Evolutionary conservation across 75 land plant species (phyloP), one percentile per base, ranked within the genome.

Genomic region (Pinus tabuliformis): DNA sequence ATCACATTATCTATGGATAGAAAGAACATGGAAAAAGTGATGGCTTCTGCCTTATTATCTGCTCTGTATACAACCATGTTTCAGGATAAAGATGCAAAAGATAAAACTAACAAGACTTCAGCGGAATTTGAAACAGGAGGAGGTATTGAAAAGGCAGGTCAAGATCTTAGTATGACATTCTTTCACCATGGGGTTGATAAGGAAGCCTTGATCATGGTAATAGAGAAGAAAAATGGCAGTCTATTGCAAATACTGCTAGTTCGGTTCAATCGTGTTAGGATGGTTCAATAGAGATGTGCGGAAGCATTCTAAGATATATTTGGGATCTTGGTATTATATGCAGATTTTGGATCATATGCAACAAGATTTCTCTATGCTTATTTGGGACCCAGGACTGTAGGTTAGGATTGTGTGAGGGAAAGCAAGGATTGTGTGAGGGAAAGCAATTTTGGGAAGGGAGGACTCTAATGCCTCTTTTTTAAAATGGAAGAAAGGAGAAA

Each of bases 171-270:
- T 15, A 93, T 95, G 96, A 90, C 98, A 9, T 95, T 95, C 78
- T 95, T 95, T 85, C 92, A 91, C 79, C 98, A 95, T 62, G 98
- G 93, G 77, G 95, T 95, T 15, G 98, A 93, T 64, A 95, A 95
- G 89, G 85, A 89, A 77, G 94, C 93, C 0, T 68, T 96, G 42
- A 90, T 93, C 13, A 96, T 96, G 99, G 97, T 94, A 3, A 93
- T 96, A 89, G 99, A 96, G 81, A 96, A 93, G 88, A 79, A 93
- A 80, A 94, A 94, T 61, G 90, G 86, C 28, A 81, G 86, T 75
- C 64, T 90, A 39, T 83, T 96, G 45, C 78, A 81, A 33, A 33
- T 33, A 33, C 33, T 33, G 33, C 33, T 33, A 33, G 33, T 33
- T 33, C 33, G 33, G 33, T 33, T 33, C 33, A 33, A 33, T 1